Evolutionary conservation across 164 flowering plant genomes (phyloP).

Genomic region (Malania oleifera): DNA sequence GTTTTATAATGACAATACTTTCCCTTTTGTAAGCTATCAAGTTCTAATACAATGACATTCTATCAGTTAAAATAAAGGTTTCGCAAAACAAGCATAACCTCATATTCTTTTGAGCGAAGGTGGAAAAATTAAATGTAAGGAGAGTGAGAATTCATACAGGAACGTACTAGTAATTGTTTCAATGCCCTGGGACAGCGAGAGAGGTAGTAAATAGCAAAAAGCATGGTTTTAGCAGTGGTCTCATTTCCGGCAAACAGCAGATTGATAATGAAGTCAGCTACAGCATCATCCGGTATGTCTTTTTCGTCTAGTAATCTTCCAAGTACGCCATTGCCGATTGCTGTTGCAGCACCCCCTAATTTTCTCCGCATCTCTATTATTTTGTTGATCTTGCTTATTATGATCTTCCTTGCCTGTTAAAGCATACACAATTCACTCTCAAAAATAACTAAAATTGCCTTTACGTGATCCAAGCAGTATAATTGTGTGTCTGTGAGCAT

Average conservation of each 20-base stretch:
- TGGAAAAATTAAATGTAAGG: no score
- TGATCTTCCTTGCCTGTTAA: conserved; percentile 62
- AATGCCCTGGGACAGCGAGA: conserved; percentile 62
- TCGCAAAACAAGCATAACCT: no score
- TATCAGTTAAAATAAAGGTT: no score
- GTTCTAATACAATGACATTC: no score
- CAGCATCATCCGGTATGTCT: conserved; percentile 52
- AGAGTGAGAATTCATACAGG: no score
- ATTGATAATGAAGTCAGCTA: conserved; percentile 83
- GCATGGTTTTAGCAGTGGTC: conserved; percentile 87
- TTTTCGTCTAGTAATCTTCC: conserved; percentile 70
- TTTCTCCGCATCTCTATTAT: conserved; percentile 33
- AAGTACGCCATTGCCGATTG: conserved; percentile 46
- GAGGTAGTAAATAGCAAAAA: conserved; percentile 75
- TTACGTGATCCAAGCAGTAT: no score
- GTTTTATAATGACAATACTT: no score
- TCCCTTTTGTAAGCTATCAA: no score
- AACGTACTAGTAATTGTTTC: conserved; percentile 50
- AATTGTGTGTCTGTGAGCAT: no score
- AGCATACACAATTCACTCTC: neutral
- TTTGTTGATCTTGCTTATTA: conserved; percentile 60
- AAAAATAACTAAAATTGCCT: no score
- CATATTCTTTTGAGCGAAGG: no score
- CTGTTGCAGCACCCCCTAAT: conserved; percentile 13
- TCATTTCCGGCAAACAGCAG: conserved; percentile 91